These are phyloP conservation scores for Neospermospora avenae DNA, from an alignment of 2,329 filamentous ascomycete species.

Conservation along the genomic window DNA sequence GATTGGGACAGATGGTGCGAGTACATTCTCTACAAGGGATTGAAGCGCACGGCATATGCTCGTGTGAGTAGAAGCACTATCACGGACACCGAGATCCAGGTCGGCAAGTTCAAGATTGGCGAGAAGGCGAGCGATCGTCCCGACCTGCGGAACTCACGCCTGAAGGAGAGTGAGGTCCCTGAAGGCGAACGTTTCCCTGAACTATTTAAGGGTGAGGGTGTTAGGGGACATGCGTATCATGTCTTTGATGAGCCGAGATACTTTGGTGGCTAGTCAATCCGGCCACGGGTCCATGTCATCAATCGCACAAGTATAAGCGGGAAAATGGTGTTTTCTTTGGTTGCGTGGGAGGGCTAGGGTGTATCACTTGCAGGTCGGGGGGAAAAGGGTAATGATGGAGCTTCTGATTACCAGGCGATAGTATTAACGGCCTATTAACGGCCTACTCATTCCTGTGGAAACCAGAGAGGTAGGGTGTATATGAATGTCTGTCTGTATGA, in stretches of 20 bases:
- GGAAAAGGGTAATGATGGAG: no score
- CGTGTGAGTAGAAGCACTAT: slow-evolving; percentile 85
- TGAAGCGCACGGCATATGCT: slow-evolving; percentile 85
- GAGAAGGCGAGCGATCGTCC: slow-evolving; percentile 58
- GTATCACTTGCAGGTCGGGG: background rate
- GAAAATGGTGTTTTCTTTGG: background rate
- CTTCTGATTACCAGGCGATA: background rate
- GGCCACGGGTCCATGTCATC: background rate
- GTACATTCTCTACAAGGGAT: slow-evolving; percentile 91
- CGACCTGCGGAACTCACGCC: slow-evolving; percentile 53
- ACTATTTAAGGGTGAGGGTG: slow-evolving; percentile 79
- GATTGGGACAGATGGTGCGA: slow-evolving; percentile 99
- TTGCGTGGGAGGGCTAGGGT: background rate
- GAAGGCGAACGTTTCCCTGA: slow-evolving; percentile 78
- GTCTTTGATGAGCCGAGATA: slow-evolving; percentile 92
- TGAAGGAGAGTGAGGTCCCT: slow-evolving; percentile 72
- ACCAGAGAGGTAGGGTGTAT: no score
- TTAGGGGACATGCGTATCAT: slow-evolving; percentile 87
- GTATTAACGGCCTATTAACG: background rate
- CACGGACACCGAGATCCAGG: slow-evolving; percentile 95
- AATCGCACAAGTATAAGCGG: background rate
- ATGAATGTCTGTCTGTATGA: background rate
- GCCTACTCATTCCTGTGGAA: no score
- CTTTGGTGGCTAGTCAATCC: slow-evolving; percentile 33
- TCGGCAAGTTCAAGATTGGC: slow-evolving; percentile 90